phyloP scores from a whole-genome alignment of 768 basidiomycete species.

The Infundibulicybe gibba region DNA sequence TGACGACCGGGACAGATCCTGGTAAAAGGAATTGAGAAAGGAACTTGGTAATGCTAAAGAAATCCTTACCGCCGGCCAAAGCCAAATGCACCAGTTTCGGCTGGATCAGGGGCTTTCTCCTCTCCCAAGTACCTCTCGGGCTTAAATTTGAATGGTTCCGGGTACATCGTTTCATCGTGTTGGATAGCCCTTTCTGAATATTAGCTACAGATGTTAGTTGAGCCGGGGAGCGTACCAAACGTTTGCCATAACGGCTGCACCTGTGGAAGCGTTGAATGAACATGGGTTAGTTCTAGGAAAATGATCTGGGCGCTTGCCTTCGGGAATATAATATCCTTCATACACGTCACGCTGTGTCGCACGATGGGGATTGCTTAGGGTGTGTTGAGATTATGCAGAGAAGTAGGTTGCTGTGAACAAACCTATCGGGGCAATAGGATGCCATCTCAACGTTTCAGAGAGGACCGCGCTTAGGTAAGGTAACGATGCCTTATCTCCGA shows the following conservation, averaged over 20 bases:
- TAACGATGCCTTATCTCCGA: slow-evolving; percentile 18
- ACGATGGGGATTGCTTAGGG: slow-evolving; percentile 10
- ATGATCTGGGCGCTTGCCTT: neutral
- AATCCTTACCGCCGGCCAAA: neutral
- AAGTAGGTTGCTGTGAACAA: neutral
- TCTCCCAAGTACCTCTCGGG: neutral
- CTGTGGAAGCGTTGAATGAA: neutral
- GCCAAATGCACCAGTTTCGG: neutral
- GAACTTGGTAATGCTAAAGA: neutral
- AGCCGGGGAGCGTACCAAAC: slow-evolving; percentile 5
- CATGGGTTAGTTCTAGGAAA: neutral
- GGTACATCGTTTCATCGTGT: slow-evolving; percentile 25
- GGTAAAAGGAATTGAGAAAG: neutral
- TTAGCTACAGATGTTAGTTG: neutral
- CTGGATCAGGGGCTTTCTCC: neutral
- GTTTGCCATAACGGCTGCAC: slow-evolving; percentile 8
- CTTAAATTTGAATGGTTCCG: slow-evolving; percentile 19
- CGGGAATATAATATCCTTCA: slow-evolving; percentile 2
- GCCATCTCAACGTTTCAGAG: slow-evolving; percentile 24
- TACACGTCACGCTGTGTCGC: slow-evolving; percentile 11
- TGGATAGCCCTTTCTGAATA: slow-evolving; percentile 21
- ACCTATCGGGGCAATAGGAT: slow-evolving; percentile 19
- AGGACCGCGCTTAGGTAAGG: slow-evolving; percentile 25
- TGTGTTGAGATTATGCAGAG: neutral
- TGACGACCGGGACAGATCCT: neutral